Percentiles rank a stretch among this genome's conserved stretches.
These are phyloP conservation scores for Alternaria brassicicola DNA, from an alignment of 2,329 filamentous ascomycete genomes.

Conservation along the genomic window DNA sequence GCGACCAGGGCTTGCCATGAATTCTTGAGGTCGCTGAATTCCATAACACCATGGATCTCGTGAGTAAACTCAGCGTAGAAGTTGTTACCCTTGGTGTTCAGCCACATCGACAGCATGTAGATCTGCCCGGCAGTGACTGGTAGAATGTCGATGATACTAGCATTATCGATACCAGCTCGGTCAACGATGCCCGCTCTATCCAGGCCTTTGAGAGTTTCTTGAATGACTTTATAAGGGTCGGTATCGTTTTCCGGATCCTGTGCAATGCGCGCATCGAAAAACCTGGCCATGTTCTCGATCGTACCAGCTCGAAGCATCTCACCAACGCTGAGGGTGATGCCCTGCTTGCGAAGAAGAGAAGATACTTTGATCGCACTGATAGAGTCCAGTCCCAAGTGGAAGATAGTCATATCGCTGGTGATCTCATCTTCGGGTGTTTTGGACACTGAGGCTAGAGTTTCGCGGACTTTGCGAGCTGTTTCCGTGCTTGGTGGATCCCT, in stretches of 20 bases:
- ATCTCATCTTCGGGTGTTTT: conserved; percentile 65
- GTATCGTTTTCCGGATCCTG: conserved; percentile 1
- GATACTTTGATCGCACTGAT: conserved; percentile 88
- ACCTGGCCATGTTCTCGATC: conserved; percentile 66
- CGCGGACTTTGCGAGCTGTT: conserved; percentile 51
- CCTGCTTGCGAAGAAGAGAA: conserved; percentile 68
- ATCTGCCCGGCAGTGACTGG: conserved; percentile 78
- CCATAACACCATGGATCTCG: conserved; percentile 52
- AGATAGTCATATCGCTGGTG: conserved; percentile 68
- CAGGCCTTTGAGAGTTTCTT: conserved; percentile 46
- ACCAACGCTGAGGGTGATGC: conserved; percentile 69
- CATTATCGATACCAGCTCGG: conserved; percentile 49
- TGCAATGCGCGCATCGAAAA: conserved; percentile 30
- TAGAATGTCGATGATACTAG: conserved; percentile 62
- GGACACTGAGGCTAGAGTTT: conserved; percentile 63
- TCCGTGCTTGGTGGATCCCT: conserved; percentile 32
- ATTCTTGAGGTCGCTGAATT: conserved; percentile 52
- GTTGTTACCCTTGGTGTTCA: conserved; percentile 66
- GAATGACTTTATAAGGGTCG: conserved; percentile 4
- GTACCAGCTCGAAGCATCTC: conserved; percentile 72
- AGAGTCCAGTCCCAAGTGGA: conserved; percentile 87
- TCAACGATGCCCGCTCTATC: conserved; percentile 50
- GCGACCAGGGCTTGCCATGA: conserved; percentile 68
- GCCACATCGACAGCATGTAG: conserved; percentile 81
- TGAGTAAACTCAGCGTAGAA: conserved; percentile 80